Conservation (phyloP, 192 early-diverging fungal genomes). For the Radiomyces spectabilis region DNA sequence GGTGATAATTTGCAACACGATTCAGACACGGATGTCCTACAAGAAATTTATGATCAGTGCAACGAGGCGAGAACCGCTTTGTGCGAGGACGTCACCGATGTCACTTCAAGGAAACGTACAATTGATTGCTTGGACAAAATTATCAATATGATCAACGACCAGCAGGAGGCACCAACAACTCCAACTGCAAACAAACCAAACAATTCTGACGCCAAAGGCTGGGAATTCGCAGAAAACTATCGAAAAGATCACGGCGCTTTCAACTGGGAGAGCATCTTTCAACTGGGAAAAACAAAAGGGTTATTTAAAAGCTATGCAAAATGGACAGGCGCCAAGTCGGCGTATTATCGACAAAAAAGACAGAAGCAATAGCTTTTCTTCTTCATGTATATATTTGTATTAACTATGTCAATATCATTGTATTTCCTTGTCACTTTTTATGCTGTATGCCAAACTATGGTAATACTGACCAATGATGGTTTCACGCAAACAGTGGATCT, state of each 20-base stretch:
- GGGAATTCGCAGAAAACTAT: constrained; percentile 1
- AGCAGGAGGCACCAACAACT: neutral
- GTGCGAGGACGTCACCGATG: neutral
- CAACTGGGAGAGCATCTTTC: too few relatives aligned
- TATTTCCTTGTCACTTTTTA: too few relatives aligned
- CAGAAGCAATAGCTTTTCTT: too few relatives aligned
- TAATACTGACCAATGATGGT: too few relatives aligned
- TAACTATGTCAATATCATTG: too few relatives aligned
- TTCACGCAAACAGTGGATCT: too few relatives aligned
- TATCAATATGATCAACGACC: neutral
- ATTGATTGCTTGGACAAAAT: neutral
- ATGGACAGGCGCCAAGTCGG: too few relatives aligned
- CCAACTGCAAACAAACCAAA: neutral
- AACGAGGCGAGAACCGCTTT: neutral
- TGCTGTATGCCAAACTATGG: too few relatives aligned
- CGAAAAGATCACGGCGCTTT: neutral
- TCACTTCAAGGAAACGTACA: neutral
- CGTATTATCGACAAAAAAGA: too few relatives aligned
- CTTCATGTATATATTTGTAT: too few relatives aligned
- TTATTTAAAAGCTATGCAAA: too few relatives aligned
- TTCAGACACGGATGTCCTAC: neutral
- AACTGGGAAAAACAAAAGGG: too few relatives aligned
- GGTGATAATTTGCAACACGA: neutral
- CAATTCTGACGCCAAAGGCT: neutral
- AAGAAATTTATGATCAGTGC: neutral